A percentile compares a stretch with the other conserved stretches of the same genome.
Conservation (phyloP, 805 yeast species). For the Brettanomyces custersianus region DNA sequence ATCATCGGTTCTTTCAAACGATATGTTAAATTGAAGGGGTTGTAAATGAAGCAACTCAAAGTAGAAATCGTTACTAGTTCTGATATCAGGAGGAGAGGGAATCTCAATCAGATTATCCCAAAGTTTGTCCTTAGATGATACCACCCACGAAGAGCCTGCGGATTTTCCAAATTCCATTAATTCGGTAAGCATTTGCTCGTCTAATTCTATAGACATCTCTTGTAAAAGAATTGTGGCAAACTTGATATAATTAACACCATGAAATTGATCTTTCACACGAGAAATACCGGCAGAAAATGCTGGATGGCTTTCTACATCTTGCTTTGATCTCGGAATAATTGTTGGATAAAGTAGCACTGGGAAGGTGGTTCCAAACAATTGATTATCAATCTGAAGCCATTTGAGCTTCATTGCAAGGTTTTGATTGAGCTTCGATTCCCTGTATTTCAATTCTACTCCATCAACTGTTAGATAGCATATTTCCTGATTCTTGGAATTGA, state of each 20-base stretch:
- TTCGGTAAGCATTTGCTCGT: slow-evolving; percentile 85
- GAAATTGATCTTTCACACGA: slow-evolving; percentile 76
- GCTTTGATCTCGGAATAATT: slow-evolving; percentile 73
- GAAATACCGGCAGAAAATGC: slow-evolving; percentile 81
- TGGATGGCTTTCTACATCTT: slow-evolving; percentile 84
- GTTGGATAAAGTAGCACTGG: slow-evolving; percentile 89
- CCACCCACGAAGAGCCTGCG: slow-evolving; percentile 77
- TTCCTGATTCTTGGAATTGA: slow-evolving; percentile 62
- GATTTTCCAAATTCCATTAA: slow-evolving; percentile 69
- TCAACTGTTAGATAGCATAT: slow-evolving; percentile 73
- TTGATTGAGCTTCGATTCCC: slow-evolving; percentile 78
- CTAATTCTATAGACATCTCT: slow-evolving; percentile 86
- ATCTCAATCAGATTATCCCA: slow-evolving; percentile 56
- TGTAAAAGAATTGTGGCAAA: slow-evolving; percentile 85
- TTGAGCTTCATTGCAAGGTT: slow-evolving; percentile 72
- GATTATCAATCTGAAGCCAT: slow-evolving; percentile 95
- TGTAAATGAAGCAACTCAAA: slow-evolving; percentile 90
- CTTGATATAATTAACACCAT: slow-evolving; percentile 84
- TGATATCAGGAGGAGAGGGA: slow-evolving; percentile 57
- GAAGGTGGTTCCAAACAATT: slow-evolving; percentile 75
- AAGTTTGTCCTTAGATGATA: slow-evolving; percentile 27
- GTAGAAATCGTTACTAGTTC: slow-evolving; percentile 62
- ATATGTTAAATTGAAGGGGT: slow-evolving; percentile 80
- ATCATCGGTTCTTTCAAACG: slow-evolving; percentile 85
- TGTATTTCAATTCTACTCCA: slow-evolving; percentile 74